These are phyloP conservation scores for Russula vinacea DNA, from an alignment of 768 basidiomycete genomes.

Conservation along the genomic window DNA sequence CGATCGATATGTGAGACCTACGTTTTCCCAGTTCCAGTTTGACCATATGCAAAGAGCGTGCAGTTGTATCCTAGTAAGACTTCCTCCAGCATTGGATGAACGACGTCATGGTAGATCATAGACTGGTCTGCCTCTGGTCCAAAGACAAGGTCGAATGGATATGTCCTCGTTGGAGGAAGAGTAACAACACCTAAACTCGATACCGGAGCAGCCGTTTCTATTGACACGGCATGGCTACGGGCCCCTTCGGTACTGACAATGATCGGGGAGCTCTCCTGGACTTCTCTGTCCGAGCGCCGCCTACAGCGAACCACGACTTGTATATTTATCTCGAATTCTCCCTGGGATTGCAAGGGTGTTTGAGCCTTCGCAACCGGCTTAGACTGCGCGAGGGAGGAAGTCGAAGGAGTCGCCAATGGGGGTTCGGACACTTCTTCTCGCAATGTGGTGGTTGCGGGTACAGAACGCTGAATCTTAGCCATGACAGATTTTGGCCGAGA, in stretches of 20 bases:
- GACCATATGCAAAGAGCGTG: conserved; percentile 95
- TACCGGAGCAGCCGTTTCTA: conserved; percentile 70
- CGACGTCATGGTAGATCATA: conserved; percentile 90
- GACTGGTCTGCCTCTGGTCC: conserved; percentile 96
- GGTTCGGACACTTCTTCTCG: conserved; percentile 30
- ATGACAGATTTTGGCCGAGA: conserved; percentile 48
- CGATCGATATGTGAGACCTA: conserved; percentile 42
- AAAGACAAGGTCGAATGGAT: conserved; percentile 93
- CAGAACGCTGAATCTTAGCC: conserved; percentile 41
- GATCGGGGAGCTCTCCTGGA: conserved; percentile 81
- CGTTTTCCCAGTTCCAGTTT: conserved; percentile 99
- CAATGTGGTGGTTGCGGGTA: conserved; percentile 31
- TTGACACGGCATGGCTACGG: conserved; percentile 69
- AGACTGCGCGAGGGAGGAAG: conserved; percentile 11
- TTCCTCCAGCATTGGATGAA: conserved; percentile 87
- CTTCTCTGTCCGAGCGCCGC: conserved; percentile 79
- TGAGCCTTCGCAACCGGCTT: conserved; percentile 31
- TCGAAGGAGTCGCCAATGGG: conserved; percentile 9
- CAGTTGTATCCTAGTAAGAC: conserved; percentile 97
- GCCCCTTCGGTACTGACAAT: conserved; percentile 79
- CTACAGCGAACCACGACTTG: conserved; percentile 91
- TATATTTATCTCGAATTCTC: conserved; percentile 77
- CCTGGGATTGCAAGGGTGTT: conserved; percentile 23
- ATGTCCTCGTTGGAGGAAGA: conserved; percentile 76
- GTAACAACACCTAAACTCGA: conserved; percentile 72